Evolutionary conservation across 148 eudicot genomes (phyloP).

Genomic region (Nyssa sinensis): DNA sequence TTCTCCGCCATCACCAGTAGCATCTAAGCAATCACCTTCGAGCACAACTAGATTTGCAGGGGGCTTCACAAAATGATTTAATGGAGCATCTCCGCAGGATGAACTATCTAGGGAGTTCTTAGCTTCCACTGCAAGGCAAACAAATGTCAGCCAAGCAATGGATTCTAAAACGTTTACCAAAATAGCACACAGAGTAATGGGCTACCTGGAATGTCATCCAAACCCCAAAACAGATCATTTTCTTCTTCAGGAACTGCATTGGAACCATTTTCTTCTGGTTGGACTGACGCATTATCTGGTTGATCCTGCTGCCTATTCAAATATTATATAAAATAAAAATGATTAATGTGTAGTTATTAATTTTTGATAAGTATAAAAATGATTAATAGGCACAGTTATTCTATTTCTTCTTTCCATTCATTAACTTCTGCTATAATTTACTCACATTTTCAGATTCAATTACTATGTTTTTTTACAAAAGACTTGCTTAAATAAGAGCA

Average conservation of each 20-base stretch:
- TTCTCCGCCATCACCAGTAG: slow-evolving; percentile 72
- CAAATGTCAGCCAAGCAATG: slow-evolving; percentile 15
- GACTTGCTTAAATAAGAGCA: too few relatives aligned
- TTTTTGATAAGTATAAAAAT: neutral
- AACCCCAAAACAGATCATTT: slow-evolving; percentile 70
- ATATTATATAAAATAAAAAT: neutral
- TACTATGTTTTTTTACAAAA: too few relatives aligned
- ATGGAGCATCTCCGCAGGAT: slow-evolving; percentile 40
- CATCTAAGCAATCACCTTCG: slow-evolving; percentile 94
- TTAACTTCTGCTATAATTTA: neutral
- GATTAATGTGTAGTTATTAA: neutral
- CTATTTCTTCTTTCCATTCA: neutral
- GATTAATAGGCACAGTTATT: too few relatives aligned
- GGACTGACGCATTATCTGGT: slow-evolving; percentile 42
- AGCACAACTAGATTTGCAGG: slow-evolving; percentile 90
- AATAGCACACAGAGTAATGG: neutral
- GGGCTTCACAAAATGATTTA: slow-evolving; percentile 57
- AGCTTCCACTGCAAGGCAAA: slow-evolving; percentile 58
- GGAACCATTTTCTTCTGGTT: slow-evolving; percentile 51
- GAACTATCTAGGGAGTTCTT: slow-evolving; percentile 56
- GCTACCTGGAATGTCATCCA: slow-evolving; percentile 81
- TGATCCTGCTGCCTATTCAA: slow-evolving; percentile 51
- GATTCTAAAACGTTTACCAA: neutral
- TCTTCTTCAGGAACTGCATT: slow-evolving; percentile 45
- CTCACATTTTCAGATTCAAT: neutral